Percentiles rank a stretch among this genome's conserved stretches.
Conservation (phyloP, 352 stramenopile genomes). For the Saprolegnia diclina region DNA sequence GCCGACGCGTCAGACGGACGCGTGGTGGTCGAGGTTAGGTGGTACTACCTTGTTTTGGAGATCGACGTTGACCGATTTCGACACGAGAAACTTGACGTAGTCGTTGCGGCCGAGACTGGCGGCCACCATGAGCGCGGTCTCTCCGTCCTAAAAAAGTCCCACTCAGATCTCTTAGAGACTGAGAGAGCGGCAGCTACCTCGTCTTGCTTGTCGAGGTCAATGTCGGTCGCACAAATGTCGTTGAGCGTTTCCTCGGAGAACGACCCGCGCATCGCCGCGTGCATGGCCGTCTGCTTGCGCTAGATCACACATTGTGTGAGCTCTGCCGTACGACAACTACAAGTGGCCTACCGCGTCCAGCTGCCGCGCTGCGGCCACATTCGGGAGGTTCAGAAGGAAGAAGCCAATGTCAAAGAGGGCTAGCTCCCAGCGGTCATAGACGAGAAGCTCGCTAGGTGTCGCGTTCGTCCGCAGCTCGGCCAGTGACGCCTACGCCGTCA, state of each 20-base stretch:
- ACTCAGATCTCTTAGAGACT: too few species aligned
- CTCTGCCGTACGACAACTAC: not conserved
- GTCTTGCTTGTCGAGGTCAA: conserved; percentile 1
- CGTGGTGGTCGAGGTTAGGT: too few species aligned
- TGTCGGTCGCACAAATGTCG: not conserved
- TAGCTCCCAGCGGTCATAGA: not conserved
- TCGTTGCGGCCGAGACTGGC: not conserved
- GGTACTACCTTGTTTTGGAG: not conserved
- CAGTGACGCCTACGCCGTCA: too few species aligned
- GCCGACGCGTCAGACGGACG: too few species aligned
- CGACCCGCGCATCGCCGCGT: not conserved
- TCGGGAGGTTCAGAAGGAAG: not conserved
- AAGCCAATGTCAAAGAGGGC: not conserved
- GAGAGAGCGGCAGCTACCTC: not conserved
- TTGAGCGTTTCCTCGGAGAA: not conserved
- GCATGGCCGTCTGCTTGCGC: not conserved
- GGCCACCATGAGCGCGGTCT: not conserved
- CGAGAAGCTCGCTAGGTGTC: not conserved
- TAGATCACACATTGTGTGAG: not conserved
- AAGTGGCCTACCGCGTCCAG: not conserved
- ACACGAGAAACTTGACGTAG: not conserved
- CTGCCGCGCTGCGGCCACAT: not conserved
- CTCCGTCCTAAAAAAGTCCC: not conserved
- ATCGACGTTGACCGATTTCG: not conserved
- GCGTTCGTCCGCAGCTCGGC: too few species aligned